A percentile compares a stretch with the other conserved stretches of the same genome.
Conservation (phyloP, 139 green algal genomes). For the Coelastrella sp. region DNA sequence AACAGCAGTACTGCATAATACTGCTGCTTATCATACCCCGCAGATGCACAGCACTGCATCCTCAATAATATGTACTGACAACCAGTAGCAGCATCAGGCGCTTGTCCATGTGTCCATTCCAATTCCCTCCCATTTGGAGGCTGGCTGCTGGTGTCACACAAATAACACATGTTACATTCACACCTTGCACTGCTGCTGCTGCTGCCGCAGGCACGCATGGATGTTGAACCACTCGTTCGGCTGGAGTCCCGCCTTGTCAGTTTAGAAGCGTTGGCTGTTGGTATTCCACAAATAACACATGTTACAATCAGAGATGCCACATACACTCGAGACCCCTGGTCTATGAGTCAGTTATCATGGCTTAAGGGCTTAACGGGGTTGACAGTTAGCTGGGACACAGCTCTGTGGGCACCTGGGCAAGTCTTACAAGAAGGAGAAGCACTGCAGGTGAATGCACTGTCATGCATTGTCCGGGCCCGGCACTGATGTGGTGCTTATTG, state of each 20-base stretch:
- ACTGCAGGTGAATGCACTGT: conserved; percentile 15
- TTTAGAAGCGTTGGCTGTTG: conserved; percentile 15
- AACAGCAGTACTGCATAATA: too few species aligned
- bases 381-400: conserved; percentile 30
- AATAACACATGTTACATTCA: neutral
- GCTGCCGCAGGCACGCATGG: conserved; percentile 46
- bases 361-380: neutral
- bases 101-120: neutral
- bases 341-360: conserved; percentile 25
- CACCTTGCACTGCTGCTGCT: neutral
- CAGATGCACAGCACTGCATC: neutral
- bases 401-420: conserved; percentile 50
- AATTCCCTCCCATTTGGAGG: too few species aligned
- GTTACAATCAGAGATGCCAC: neutral
- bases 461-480: too few species aligned
- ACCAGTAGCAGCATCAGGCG: neutral
- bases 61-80: neutral
- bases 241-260: conserved; percentile 9
- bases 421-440: conserved; percentile 41
- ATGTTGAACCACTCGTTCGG: conserved; percentile 43
- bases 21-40: too few species aligned
- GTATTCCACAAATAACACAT: neutral
- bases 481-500: too few species aligned
- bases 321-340: conserved; percentile 46
- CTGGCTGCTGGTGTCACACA: conserved; percentile 17